A percentile compares a stretch with the other conserved stretches of the same genome.
Evolutionary conservation across 2,329 filamentous ascomycete species (phyloP).

Genomic region (Cytospora paraplurivora): DNA sequence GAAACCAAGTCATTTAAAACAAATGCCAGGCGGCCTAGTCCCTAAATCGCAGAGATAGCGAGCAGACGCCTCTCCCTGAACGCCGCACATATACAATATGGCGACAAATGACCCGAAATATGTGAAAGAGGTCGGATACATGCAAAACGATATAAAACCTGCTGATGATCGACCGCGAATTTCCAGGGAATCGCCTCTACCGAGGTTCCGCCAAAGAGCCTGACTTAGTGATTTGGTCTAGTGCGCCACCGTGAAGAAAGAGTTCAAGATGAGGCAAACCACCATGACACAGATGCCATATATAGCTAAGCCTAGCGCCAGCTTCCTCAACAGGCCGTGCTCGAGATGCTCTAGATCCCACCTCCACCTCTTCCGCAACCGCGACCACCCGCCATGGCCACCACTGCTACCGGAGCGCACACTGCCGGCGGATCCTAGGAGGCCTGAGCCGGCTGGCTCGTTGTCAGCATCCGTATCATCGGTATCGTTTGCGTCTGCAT

Average conservation of each 20-base stretch:
- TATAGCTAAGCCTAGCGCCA: constrained; percentile 73
- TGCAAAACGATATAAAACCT: not conserved
- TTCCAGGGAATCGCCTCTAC: not conserved
- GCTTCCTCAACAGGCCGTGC: constrained; percentile 66
- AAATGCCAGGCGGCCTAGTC: constrained; percentile 2
- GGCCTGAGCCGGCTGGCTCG: constrained; percentile 36
- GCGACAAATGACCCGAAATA: not conserved
- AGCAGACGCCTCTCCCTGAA: constrained; percentile 1
- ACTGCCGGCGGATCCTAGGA: constrained; percentile 51
- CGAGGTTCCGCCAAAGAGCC: not conserved
- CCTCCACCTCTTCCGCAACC: constrained; percentile 59
- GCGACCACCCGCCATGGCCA: constrained; percentile 43
- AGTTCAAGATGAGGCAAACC: constrained; percentile 82
- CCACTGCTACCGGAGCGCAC: constrained; percentile 46
- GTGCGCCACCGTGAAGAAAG: constrained; percentile 71
- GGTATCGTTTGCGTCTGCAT: constrained; percentile 52
- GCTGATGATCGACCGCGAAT: not conserved
- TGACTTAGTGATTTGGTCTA: constrained; percentile 38
- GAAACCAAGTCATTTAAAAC: not conserved
- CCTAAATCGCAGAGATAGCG: not conserved
- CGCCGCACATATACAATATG: constrained; percentile 13
- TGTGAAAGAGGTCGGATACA: not conserved
- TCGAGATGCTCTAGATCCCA: constrained; percentile 66
- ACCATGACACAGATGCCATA: constrained; percentile 91
- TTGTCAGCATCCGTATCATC: constrained; percentile 56